Conservation (phyloP, 208 protist species). For the Blechomonas ayalai region DNA sequence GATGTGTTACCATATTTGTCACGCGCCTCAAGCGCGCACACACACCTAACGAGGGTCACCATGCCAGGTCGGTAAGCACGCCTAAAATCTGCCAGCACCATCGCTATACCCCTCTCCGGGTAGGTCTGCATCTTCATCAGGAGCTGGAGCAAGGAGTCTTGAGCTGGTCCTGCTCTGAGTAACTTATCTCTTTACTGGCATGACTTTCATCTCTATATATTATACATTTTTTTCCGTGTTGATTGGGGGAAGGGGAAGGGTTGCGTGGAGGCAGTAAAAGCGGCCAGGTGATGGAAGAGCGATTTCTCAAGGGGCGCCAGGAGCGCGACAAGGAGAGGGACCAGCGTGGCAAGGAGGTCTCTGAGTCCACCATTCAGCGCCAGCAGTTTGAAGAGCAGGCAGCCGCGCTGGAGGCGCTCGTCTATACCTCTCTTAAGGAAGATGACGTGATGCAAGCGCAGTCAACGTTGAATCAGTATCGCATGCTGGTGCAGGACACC, state of each 20-base stretch:
- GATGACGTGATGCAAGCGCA: constrained; percentile 29
- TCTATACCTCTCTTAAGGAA: constrained; percentile 14
- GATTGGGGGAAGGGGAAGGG: constrained; percentile 1
- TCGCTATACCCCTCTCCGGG: too few relatives aligned
- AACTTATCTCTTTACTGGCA: constrained; percentile 3
- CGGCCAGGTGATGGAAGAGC: constrained; percentile 39
- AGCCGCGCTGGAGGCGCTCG: constrained; percentile 19
- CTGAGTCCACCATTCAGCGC: constrained; percentile 23
- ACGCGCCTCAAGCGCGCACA: too few relatives aligned
- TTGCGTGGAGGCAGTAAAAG: too few relatives aligned
- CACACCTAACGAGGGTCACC: too few relatives aligned
- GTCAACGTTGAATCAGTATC: constrained; percentile 29
- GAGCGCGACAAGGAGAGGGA: constrained; percentile 55
- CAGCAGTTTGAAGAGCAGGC: constrained; percentile 57
- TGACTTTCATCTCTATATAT: not conserved
- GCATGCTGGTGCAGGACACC: constrained; percentile 49
- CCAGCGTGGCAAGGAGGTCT: constrained; percentile 25
- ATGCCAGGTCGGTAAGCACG: too few relatives aligned
- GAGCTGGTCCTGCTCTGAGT: too few relatives aligned
- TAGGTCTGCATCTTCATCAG: too few relatives aligned
- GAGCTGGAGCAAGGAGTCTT: too few relatives aligned
- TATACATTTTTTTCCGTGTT: constrained; percentile 7
- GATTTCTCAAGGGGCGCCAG: constrained; percentile 58
- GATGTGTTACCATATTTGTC: not conserved
- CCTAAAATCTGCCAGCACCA: too few relatives aligned